Conservation (phyloP, 2,329 filamentous ascomycete genomes). For the Hypoxylon sp. region DNA sequence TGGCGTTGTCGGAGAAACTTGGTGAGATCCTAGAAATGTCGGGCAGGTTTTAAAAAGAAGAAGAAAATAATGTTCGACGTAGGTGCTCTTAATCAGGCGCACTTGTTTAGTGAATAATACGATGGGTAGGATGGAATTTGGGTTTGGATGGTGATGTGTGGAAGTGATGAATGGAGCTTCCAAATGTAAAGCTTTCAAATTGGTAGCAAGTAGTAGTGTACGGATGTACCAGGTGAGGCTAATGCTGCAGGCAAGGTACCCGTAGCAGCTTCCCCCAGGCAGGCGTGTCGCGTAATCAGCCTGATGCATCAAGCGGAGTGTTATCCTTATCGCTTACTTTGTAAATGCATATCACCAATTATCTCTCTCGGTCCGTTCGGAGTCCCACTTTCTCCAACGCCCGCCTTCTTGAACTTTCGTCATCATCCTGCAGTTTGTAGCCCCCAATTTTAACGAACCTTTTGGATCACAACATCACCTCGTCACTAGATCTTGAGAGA, state of each 20-base stretch:
- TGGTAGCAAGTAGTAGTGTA: slow-evolving; percentile 9
- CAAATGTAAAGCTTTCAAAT: slow-evolving; percentile 35
- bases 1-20: slow-evolving; percentile 19
- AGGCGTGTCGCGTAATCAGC: slow-evolving; percentile 55
- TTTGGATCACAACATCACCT: slow-evolving; percentile 8
- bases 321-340: neutral
- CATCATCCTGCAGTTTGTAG: slow-evolving; percentile 20
- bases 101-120: slow-evolving; percentile 21
- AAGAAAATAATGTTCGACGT: neutral
- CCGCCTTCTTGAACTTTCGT: slow-evolving; percentile 30
- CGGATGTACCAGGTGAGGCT: slow-evolving; percentile 29
- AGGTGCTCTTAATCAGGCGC: neutral
- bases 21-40: slow-evolving; percentile 3
- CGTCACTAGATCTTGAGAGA: neutral
- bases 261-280: slow-evolving; percentile 35
- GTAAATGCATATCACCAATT: slow-evolving; percentile 26
- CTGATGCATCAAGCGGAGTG: slow-evolving; percentile 46
- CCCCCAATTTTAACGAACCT: neutral
- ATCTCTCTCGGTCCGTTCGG: slow-evolving; percentile 9
- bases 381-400: slow-evolving; percentile 14
- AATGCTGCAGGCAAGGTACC: slow-evolving; percentile 40
- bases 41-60: neutral
- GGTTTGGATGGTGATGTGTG: slow-evolving; percentile 33
- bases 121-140: slow-evolving; percentile 13
- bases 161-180: slow-evolving; percentile 47